phyloP scores from a whole-genome alignment of 331 rosid species.

The Acacia concinna region DNA sequence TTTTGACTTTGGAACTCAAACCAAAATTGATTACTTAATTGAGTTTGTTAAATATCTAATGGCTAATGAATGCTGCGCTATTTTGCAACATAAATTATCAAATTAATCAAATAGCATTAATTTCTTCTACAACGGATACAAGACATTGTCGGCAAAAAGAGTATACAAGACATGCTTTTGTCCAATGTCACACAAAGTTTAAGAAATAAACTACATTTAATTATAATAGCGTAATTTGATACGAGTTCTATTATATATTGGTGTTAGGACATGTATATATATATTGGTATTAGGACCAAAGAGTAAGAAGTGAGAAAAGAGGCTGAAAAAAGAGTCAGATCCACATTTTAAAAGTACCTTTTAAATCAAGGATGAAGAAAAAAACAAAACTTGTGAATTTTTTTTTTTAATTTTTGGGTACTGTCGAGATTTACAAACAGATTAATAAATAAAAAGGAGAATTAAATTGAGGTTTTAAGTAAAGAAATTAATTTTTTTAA shows the following conservation, averaged over 20 bases:
- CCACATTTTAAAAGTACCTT: background rate
- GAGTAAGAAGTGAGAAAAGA: background rate
- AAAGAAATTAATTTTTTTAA: no score
- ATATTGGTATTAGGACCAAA: background rate
- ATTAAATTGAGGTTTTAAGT: no score
- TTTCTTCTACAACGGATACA: no score
- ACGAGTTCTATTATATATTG: background rate
- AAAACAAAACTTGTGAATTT: background rate
- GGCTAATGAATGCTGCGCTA: background rate
- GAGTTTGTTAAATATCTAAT: background rate
- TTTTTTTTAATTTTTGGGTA: no score
- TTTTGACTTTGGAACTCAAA: background rate
- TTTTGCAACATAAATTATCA: background rate
- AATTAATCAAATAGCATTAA: background rate
- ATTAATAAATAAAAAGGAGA: no score
- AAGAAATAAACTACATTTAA: background rate
- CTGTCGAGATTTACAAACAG: no score
- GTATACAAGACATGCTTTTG: background rate
- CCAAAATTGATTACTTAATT: background rate
- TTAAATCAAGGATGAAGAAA: background rate
- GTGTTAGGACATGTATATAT: background rate
- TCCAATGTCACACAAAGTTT: background rate
- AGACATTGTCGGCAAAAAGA: no score
- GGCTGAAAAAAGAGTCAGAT: background rate
- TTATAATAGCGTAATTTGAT: background rate